Evolutionary conservation across 768 basidiomycete species (phyloP).

Genomic region (Hericium alpestre): DNA sequence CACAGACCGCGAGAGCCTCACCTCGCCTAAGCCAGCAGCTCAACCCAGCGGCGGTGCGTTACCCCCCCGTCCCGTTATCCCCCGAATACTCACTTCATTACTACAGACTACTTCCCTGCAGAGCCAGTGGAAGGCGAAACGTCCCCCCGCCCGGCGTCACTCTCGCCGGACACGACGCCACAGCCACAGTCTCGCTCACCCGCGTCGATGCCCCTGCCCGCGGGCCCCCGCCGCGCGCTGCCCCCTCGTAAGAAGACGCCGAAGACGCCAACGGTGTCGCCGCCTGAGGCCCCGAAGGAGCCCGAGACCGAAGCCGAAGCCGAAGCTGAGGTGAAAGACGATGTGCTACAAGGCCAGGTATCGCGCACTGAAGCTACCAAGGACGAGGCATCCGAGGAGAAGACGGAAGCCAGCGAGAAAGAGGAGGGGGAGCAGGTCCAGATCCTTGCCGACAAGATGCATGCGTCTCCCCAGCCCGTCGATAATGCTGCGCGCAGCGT

Average conservation of each 20-base stretch:
- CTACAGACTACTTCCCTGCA: conserved; percentile 5
- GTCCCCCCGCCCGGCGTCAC: background rate
- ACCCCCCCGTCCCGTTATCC: background rate
- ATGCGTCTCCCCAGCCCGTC: background rate
- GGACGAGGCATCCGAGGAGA: background rate
- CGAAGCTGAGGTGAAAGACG: background rate
- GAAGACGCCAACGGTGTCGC: background rate
- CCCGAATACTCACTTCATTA: background rate
- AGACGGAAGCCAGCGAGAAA: background rate
- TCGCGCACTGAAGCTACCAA: too few species aligned
- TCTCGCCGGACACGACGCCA: background rate
- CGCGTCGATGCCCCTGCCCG: conserved; percentile 23
- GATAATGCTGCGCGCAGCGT: background rate
- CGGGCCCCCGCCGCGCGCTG: conserved; percentile 26
- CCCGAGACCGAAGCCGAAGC: background rate
- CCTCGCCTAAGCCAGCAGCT: background rate
- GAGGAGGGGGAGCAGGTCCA: background rate
- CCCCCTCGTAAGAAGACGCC: conserved; percentile 21
- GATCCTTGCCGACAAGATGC: background rate
- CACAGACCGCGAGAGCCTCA: too few species aligned
- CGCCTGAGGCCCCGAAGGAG: background rate
- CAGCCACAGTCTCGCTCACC: conserved; percentile 5
- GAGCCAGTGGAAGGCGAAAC: background rate
- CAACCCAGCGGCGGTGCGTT: background rate
- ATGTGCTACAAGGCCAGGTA: too few species aligned